A percentile compares a stretch with the other conserved stretches of the same genome.
phyloP scores from a whole-genome alignment of 2,329 filamentous ascomycete species.

The Anisogramma anomala region DNA sequence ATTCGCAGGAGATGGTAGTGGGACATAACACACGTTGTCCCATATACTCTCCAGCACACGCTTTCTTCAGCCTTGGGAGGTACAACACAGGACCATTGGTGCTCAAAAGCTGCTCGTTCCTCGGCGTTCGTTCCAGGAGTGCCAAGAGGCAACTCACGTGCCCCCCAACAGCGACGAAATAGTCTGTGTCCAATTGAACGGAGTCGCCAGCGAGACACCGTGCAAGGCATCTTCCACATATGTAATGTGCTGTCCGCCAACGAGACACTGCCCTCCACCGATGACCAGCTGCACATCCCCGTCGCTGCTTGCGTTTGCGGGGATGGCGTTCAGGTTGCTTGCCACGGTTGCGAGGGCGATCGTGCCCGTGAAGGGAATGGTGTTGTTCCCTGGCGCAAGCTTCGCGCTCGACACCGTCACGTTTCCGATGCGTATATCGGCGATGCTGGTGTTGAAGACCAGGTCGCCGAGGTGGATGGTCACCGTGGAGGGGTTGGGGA shows the following conservation, averaged over 20 bases:
- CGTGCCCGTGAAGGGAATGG: conserved; percentile 2
- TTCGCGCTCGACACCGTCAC: conserved; percentile 1
- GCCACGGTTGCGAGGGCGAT: conserved; percentile 1
- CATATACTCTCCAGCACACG: too few relatives aligned
- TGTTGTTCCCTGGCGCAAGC: conserved; percentile 3
- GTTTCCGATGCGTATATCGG: conserved; percentile 1
- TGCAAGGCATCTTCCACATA: conserved; percentile 3
- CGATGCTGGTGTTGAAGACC: conserved; percentile 2
- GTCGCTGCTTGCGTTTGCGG: background rate
- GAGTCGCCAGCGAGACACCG: background rate
- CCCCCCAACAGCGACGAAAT: background rate
- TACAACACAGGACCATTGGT: too few relatives aligned
- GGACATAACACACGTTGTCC: too few relatives aligned
- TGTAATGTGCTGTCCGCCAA: conserved; percentile 2
- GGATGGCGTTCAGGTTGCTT: background rate
- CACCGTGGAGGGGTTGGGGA: conserved; percentile 1
- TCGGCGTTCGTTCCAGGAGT: too few relatives aligned
- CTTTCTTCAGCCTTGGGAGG: too few relatives aligned
- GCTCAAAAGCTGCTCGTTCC: too few relatives aligned
- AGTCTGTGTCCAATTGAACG: background rate
- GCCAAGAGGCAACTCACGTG: too few relatives aligned
- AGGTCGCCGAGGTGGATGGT: conserved; percentile 2
- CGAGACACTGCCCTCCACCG: background rate
- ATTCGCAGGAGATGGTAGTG: too few relatives aligned
- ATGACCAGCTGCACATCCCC: conserved; percentile 1